A percentile compares a stretch with the other conserved stretches of the same genome.
Conservation (phyloP, 495 filamentous ascomycete genomes). For the Penicillium argentinense region DNA sequence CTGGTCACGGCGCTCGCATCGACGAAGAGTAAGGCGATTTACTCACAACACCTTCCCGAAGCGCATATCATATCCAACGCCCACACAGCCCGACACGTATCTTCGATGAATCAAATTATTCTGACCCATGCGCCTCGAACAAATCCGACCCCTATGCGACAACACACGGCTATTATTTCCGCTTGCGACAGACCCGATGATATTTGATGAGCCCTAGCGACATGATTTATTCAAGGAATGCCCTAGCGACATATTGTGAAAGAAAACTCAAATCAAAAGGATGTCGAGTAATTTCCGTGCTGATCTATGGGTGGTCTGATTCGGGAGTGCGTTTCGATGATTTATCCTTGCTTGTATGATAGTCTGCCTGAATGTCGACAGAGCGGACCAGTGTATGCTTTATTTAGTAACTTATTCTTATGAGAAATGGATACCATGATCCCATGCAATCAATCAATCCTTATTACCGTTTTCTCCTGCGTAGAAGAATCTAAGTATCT, state of each 20-base stretch:
- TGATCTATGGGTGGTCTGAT: slow-evolving; percentile 19
- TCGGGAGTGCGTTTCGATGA: slow-evolving; percentile 13
- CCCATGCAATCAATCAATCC: background rate
- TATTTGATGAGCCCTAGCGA: slow-evolving; percentile 12
- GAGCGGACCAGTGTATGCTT: background rate
- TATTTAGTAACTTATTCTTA: background rate
- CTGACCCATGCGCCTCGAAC: background rate
- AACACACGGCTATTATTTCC: background rate
- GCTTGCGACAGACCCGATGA: slow-evolving; percentile 6
- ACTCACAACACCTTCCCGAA: background rate
- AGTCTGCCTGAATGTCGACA: slow-evolving; percentile 2
- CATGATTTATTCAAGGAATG: background rate
- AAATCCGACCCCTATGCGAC: slow-evolving; percentile 11
- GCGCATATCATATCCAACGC: too few species aligned
- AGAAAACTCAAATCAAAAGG: background rate
- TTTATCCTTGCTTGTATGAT: slow-evolving; percentile 1
- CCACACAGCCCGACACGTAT: too few species aligned
- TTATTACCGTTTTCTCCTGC: too few species aligned
- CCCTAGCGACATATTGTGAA: slow-evolving; percentile 2
- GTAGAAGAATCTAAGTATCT: too few species aligned
- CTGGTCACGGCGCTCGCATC: slow-evolving; percentile 1
- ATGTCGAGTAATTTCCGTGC: slow-evolving; percentile 11
- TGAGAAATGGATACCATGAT: background rate
- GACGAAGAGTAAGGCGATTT: slow-evolving; percentile 10
- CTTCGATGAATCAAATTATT: too few species aligned